Percentiles rank a stretch among this genome's conserved stretches.
phyloP scores from a whole-genome alignment of 1,284 basidiomycete species.

The Cutaneotrichosporon sp. region DNA sequence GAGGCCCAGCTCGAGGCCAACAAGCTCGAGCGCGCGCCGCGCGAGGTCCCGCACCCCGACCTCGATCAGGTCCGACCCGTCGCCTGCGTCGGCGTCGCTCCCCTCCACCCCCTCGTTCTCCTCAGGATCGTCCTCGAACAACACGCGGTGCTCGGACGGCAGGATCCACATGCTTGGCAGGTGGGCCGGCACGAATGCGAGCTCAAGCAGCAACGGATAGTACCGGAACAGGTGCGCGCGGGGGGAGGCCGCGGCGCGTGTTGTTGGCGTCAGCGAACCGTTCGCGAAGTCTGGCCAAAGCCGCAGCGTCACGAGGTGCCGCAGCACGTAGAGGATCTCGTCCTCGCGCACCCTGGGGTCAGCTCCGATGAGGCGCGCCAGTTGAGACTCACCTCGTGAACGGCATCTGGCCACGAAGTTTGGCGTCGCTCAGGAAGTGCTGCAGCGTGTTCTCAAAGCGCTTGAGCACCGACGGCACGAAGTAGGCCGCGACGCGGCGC shows the following conservation, averaged over 20 bases:
- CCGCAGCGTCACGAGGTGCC: slow-evolving; percentile 68
- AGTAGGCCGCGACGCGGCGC: slow-evolving; percentile 14
- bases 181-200: slow-evolving; percentile 67
- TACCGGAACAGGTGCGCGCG: slow-evolving; percentile 82
- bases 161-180: slow-evolving; percentile 68
- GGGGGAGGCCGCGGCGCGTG: slow-evolving; percentile 61
- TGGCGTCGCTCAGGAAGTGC: slow-evolving; percentile 77
- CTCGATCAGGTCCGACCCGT: slow-evolving; percentile 55
- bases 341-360: slow-evolving; percentile 75
- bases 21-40: slow-evolving; percentile 66
- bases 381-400: slow-evolving; percentile 71
- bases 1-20: slow-evolving; percentile 61
- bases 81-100: slow-evolving; percentile 20
- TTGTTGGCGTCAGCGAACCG: slow-evolving; percentile 1
- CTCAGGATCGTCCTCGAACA: slow-evolving; percentile 26
- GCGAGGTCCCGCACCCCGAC: slow-evolving; percentile 68
- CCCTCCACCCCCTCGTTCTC: slow-evolving; percentile 1
- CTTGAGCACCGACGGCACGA: slow-evolving; percentile 60
- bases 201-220: slow-evolving; percentile 73
- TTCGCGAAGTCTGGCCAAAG: slow-evolving; percentile 62
- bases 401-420: slow-evolving; percentile 76
- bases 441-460: slow-evolving; percentile 70
- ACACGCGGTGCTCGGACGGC: slow-evolving; percentile 36
- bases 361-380: too few relatives aligned
- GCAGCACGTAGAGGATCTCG: slow-evolving; percentile 80